Conservation (phyloP, 768 basidiomycete genomes). For the Suillus bovinus region DNA sequence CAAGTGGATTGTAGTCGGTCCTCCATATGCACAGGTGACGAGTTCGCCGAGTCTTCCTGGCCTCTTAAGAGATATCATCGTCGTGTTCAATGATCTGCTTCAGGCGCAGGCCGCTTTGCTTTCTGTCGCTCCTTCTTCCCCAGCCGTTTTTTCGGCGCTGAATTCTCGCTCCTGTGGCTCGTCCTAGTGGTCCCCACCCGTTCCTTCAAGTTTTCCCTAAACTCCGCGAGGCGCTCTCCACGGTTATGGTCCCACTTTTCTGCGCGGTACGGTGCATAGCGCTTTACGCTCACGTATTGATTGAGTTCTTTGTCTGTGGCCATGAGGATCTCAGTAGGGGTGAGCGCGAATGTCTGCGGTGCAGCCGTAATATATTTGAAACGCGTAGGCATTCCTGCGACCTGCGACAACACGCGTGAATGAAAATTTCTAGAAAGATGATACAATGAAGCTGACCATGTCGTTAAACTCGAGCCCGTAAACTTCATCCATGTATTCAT, state of each 20-base stretch:
- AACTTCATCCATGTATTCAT: conserved; percentile 90
- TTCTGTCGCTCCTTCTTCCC: conserved; percentile 73
- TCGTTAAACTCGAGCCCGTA: conserved; percentile 95
- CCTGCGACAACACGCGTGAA: conserved; percentile 7
- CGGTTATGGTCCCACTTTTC: conserved; percentile 67
- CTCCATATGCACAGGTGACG: too few relatives aligned
- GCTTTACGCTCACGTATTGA: conserved; percentile 85
- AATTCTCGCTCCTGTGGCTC: conserved; percentile 18
- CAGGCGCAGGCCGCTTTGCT: too few relatives aligned
- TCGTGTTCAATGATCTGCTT: too few relatives aligned
- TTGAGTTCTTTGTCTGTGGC: conserved; percentile 94
- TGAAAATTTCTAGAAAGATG: not conserved
- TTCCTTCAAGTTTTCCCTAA: conserved; percentile 61
- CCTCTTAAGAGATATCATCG: too few relatives aligned
- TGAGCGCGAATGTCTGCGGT: conserved; percentile 64
- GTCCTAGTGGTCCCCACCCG: conserved; percentile 31
- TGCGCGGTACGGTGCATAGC: conserved; percentile 86
- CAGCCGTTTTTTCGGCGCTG: conserved; percentile 57
- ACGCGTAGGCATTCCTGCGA: conserved; percentile 80
- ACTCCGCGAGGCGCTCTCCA: conserved; percentile 65
- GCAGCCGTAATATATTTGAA: conserved; percentile 87
- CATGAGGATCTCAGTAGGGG: conserved; percentile 83
- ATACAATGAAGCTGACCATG: conserved; percentile 55
- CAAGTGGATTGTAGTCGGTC: too few relatives aligned
- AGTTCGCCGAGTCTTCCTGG: too few relatives aligned